Evolutionary conservation across 2,329 filamentous ascomycete species (phyloP).

Genomic region (Colletotrichum lupini): DNA sequence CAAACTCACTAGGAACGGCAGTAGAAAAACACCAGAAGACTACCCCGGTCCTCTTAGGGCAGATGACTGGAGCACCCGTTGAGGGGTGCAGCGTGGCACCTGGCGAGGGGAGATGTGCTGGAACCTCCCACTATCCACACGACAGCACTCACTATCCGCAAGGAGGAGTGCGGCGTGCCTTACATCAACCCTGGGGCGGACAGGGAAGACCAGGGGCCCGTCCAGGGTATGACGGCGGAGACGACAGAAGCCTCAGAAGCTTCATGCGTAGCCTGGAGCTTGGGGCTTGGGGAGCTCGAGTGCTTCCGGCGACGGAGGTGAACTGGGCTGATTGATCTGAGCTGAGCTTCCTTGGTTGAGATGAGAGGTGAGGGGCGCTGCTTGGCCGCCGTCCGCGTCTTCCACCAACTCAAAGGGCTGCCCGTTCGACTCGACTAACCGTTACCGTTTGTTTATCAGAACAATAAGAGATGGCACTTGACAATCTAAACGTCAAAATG

Average conservation of each 20-base stretch:
- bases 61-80: background rate
- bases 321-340: background rate
- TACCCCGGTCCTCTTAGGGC: background rate
- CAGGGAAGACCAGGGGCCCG: constrained; percentile 4
- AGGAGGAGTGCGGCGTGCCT: background rate
- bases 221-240: constrained; percentile 23
- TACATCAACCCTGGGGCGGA: background rate
- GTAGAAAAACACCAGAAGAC: constrained; percentile 24
- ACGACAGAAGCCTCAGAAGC: constrained; percentile 35
- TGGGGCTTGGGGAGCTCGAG: background rate
- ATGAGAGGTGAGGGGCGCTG: background rate
- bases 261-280: constrained; percentile 27
- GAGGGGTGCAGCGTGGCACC: background rate
- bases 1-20: background rate
- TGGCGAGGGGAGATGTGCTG: background rate
- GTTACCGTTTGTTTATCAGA: background rate
- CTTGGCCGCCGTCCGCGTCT: background rate
- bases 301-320: background rate
- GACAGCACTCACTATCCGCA: too few relatives aligned
- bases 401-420: background rate
- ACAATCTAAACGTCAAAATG: background rate
- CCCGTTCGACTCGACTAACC: background rate
- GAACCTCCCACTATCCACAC: background rate
- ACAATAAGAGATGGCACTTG: background rate
- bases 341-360: background rate